These are phyloP conservation scores for Epichloe hybrida DNA, from an alignment of 2,329 filamentous ascomycete species.

Conservation along the genomic window DNA sequence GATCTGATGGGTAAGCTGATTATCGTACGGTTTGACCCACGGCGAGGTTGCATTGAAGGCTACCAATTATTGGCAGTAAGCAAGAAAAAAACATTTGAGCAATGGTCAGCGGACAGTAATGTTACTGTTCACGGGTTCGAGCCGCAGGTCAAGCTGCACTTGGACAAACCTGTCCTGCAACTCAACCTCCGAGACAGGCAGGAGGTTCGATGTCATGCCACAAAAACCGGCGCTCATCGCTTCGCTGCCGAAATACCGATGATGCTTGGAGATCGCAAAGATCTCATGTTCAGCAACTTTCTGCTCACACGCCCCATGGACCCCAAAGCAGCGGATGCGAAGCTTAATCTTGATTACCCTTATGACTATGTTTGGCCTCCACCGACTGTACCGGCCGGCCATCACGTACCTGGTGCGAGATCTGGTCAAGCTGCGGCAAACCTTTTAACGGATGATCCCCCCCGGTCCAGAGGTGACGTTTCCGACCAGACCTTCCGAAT, in stretches of 20 bases:
- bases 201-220: slow-evolving; percentile 10
- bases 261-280: slow-evolving; percentile 28
- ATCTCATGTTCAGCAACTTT: slow-evolving; percentile 51
- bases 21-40: slow-evolving; percentile 61
- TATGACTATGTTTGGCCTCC: slow-evolving; percentile 64
- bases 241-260: slow-evolving; percentile 41
- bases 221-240: slow-evolving; percentile 18
- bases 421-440: slow-evolving; percentile 12
- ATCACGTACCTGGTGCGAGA: slow-evolving; percentile 32
- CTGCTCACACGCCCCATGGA: slow-evolving; percentile 44
- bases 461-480: slow-evolving; percentile 41
- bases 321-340: slow-evolving; percentile 20
- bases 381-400: slow-evolving; percentile 47
- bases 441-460: slow-evolving; percentile 15
- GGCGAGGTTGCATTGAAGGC: slow-evolving; percentile 63
- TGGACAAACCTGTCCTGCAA: slow-evolving; percentile 58
- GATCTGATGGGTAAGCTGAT: slow-evolving; percentile 63
- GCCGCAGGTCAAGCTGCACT: slow-evolving; percentile 55
- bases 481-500: slow-evolving; percentile 62
- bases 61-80: slow-evolving; percentile 61
- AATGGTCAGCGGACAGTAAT: slow-evolving; percentile 51
- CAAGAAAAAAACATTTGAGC: slow-evolving; percentile 35
- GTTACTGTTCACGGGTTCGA: slow-evolving; percentile 64
- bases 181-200: slow-evolving; percentile 25
- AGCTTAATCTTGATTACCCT: slow-evolving; percentile 20